Evolutionary conservation across 164 flowering plant species (phyloP), one percentile per base, ranked within the genome.

Genomic region (Buxus sempervirens): DNA sequence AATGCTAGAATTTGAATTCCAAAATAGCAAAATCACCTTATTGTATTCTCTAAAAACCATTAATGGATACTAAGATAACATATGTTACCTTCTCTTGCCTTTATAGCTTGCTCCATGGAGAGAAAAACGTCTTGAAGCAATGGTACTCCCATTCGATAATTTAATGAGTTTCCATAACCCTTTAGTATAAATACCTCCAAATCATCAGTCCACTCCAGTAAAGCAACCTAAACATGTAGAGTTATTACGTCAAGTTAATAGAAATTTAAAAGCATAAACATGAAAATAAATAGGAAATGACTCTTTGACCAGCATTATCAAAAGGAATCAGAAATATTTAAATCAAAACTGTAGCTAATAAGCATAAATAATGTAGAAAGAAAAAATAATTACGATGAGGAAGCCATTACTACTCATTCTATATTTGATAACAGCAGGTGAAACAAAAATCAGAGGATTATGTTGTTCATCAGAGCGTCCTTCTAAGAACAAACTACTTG

Each of bases 141-240:
- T 23, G 98, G 97, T 45, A 89, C 80, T 72, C 97, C 99, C 94
- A 92, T 92, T 28, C 81, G 79, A 66, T 95, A 92, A 70, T 95
- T 95, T 55, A 95, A 54, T 57, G 97, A 79, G 36, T 90, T 84
- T 58, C 99, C 99, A 82, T 95, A 95, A 59, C 97, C 99, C 79
- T 92, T 90, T 72, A 92, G 72, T 58, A 95, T 76, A 76, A 89
- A 95, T 65, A 70, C 70, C 86, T 89, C 97, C 77, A 95, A 25
- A 73, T 95, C 97, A 78, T 95, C 99, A 27, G 96, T 79, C 99
- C 98, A 95, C 80, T 92, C 98, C 81, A 95, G 80, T 77, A 90
- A 75, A 73, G 81, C 77, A 65, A 87, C 83, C 98, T 94, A 62
- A 27, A 57, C 49, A 70, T 49, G 72, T 25, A 55, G 5, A 72